Evolutionary conservation across 495 filamentous ascomycete genomes (phyloP), one percentile per base, ranked within the genome.

Genomic region (Tuber calosporum): DNA sequence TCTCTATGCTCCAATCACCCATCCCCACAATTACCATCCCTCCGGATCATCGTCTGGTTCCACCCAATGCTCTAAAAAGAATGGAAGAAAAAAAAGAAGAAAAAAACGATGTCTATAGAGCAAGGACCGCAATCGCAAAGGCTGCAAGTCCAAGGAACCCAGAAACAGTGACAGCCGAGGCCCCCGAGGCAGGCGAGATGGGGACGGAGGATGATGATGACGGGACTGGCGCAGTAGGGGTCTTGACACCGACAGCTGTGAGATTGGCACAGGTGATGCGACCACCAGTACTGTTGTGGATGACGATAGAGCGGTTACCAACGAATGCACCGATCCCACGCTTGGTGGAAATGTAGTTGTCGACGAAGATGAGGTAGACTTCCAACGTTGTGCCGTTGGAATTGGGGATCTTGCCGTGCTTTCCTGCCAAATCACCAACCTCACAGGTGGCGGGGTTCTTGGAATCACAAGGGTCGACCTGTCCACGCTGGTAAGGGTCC

Each of bases 361-460:
- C 93, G 67, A 82, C 79, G 82, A 91, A 96, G 30, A 82, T 84
- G 66, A 78, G 79, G 19, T 76, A 77, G 82, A 83, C 89, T 0
- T 78, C 72, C 71, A 80, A 82, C 39, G 6, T 66, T 36, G 34
- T n/a, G 66, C 84, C 84, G 37, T 75, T 71, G 8, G 67, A 17
- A 38, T 73, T 83, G 45, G 82, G 85, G 80, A 94, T 89, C 66
- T 85, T 85, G 70, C 90, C 91, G 79, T 93, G 87, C 85, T 96
- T 97, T 79, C 93, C 93, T 76, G 87, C 86, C 69, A 96, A 83
- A 83, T 97, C 93, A 74, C 93, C 93, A 38, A 92, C 88, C 82
- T 96, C 88, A 85, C 93, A 97, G 0, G 89, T 90, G 74, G 87
- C 79, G 11, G 91, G 90, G 39, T 84, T 79, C 15, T 80, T 82